Evolutionary conservation across 2,329 filamentous ascomycete genomes (phyloP).

Genomic region (Beauveria sp.): DNA sequence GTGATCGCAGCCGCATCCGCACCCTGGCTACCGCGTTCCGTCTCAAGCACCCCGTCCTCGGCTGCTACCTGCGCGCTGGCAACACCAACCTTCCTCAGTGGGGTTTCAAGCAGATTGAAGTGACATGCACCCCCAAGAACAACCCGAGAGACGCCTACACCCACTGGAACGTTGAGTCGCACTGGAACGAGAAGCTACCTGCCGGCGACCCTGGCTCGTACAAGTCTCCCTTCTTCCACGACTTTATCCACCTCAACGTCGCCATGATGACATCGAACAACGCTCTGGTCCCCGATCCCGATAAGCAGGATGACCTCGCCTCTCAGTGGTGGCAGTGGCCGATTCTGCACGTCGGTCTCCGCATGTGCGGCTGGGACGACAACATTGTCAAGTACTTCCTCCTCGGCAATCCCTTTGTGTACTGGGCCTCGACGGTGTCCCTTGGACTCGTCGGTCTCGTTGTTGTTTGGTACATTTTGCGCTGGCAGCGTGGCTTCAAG

Average conservation of each 20-base stretch:
- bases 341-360: slow-evolving; percentile 84
- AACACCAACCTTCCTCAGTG: slow-evolving; percentile 96
- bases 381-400: slow-evolving; percentile 96
- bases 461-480: slow-evolving; percentile 75
- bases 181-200: slow-evolving; percentile 87
- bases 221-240: slow-evolving; percentile 93
- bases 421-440: slow-evolving; percentile 84
- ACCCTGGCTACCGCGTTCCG: slow-evolving; percentile 93
- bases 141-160: slow-evolving; percentile 90
- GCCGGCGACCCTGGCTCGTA: slow-evolving; percentile 83
- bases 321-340: slow-evolving; percentile 99
- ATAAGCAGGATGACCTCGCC: slow-evolving; percentile 97
- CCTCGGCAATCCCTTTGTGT: slow-evolving; percentile 89
- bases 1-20: slow-evolving; percentile 75
- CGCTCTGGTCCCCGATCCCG: slow-evolving; percentile 89
- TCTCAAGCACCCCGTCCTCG: slow-evolving; percentile 70
- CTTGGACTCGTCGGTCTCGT: slow-evolving; percentile 66
- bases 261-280: slow-evolving; percentile 99
- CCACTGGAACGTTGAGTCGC: slow-evolving; percentile 97
- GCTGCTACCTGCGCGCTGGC: slow-evolving; percentile 90
- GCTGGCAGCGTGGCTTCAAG: slow-evolving; percentile 91
- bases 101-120: slow-evolving; percentile 99
- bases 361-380: slow-evolving; percentile 99
- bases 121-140: slow-evolving; percentile 88
- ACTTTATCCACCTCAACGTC: slow-evolving; percentile 96